phyloP scores from a whole-genome alignment of 306 rosid species.

The Hippophae gyantsensis region DNA sequence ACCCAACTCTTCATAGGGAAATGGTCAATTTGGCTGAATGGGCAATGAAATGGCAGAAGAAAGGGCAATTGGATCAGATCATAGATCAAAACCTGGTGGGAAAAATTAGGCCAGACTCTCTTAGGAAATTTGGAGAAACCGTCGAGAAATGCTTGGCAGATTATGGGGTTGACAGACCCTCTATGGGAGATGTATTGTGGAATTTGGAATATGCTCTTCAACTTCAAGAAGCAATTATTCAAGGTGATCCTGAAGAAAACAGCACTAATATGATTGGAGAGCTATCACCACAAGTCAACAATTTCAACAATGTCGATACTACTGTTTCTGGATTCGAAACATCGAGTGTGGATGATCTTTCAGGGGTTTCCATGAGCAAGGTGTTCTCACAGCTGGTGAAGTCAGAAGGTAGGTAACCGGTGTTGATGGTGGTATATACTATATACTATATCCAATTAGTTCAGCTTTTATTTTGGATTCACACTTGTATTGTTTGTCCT shows the following conservation, averaged over 20 bases:
- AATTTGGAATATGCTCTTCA: constrained; percentile 81
- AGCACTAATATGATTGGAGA: constrained; percentile 80
- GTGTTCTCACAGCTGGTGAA: constrained; percentile 87
- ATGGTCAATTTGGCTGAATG: constrained; percentile 89
- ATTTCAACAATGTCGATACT: constrained; percentile 30
- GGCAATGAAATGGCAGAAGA: constrained; percentile 88
- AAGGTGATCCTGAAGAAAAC: constrained; percentile 71
- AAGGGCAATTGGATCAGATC: constrained; percentile 68
- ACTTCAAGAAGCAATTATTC: constrained; percentile 61
- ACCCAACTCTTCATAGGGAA: constrained; percentile 77
- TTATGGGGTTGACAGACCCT: constrained; percentile 70
- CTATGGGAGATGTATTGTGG: constrained; percentile 92
- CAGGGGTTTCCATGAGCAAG: constrained; percentile 84
- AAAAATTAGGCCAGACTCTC: constrained; percentile 65
- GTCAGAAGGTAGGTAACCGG: constrained; percentile 65
- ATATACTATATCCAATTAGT: neutral
- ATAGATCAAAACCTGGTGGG: constrained; percentile 56
- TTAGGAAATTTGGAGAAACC: constrained; percentile 75
- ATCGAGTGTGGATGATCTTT: constrained; percentile 53
- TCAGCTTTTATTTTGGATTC: constrained; percentile 12
- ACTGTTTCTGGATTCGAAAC: constrained; percentile 39
- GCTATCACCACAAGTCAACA: constrained; percentile 68
- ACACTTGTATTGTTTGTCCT: constrained; percentile 17
- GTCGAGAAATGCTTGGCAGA: constrained; percentile 88
- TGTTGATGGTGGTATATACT: constrained; percentile 6